Evolutionary conservation across 352 stramenopile species (phyloP), one percentile per base, ranked within the genome.

Genomic region (Globisporangium sylvaticum): DNA sequence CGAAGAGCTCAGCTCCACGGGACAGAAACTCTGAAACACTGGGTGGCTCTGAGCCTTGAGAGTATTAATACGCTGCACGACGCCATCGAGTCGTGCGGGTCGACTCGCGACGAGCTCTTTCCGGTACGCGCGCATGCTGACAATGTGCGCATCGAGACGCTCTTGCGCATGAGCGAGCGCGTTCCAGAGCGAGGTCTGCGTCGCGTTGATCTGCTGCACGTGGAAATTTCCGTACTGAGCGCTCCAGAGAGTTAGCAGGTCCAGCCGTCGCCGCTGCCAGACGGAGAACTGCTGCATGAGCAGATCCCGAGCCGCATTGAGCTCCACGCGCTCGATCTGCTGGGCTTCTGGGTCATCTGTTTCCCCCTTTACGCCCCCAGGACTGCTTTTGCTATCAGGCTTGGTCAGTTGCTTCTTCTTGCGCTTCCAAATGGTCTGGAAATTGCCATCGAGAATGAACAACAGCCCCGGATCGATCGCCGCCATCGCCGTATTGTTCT

Each of bases 1-100:
- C 1, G 69, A 67, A 1, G 58, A 39, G 15, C 68, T 65, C 18
- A 92, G 78, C 25, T 88, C 81, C 2, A 92, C 80, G 15, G 84
- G 84, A 32, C 84, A 92, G 27, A 88, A 91, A 4, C 70, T 63
- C 42, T 75, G 76, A 27, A 84, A 86, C 46, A 67, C 59, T 18
- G 59, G 32, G 32, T 92, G 78, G 3, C 68, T 53, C 8, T 77
- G 75, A 1, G 62, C 48, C 32, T 64, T 58, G 14, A 90, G 58
- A 3, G 66, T 58, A 14, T 66, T 15, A n/a, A 65, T 27, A 4
- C 75, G 59, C 1, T 74, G 72, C 0, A 81, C 42, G 2, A 90
- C 72, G 22, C 82, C 74, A 12, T 80, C 50, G 0, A 74, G 66
- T 10, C 54, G 29, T 25, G 65, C 62, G 24, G 64, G 44, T n/a